phyloP scores from a whole-genome alignment of 2,329 filamentous ascomycete genomes.

The Penicillium glabrum region DNA sequence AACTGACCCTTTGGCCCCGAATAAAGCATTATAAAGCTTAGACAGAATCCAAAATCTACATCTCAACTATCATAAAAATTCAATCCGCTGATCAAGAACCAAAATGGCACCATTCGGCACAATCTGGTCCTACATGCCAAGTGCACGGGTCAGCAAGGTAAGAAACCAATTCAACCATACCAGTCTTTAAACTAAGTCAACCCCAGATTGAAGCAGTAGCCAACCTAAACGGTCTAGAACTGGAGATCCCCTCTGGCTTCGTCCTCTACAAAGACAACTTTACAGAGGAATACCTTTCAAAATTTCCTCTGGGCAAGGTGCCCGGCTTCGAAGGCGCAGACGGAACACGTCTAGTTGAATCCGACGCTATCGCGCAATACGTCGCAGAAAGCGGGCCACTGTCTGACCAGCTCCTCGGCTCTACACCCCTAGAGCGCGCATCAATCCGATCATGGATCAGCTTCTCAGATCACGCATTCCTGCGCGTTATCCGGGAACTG shows the following conservation, averaged over 20 bases:
- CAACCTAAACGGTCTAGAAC: conserved; percentile 38
- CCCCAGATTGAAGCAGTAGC: conserved; percentile 28
- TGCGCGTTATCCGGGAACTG: conserved; percentile 16
- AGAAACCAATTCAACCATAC: too few relatives aligned
- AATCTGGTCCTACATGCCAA: conserved; percentile 22
- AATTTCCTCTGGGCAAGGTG: conserved; percentile 55
- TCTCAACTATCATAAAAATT: too few relatives aligned
- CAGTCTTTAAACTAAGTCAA: not conserved
- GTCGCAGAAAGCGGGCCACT: conserved; percentile 48
- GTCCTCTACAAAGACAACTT: conserved; percentile 44
- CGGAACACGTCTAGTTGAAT: conserved; percentile 49
- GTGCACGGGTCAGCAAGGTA: conserved; percentile 25
- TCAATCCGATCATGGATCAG: conserved; percentile 49
- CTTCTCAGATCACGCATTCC: conserved; percentile 38
- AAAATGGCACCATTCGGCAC: conserved; percentile 27
- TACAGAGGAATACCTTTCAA: conserved; percentile 48
- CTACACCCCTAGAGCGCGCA: conserved; percentile 42
- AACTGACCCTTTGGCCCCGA: not conserved
- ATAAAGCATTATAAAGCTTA: not conserved
- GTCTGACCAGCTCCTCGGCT: conserved; percentile 47
- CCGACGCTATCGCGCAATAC: conserved; percentile 50
- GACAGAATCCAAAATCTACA: not conserved
- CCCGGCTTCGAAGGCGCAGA: conserved; percentile 51
- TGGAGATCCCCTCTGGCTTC: conserved; percentile 37
- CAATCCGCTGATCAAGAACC: not conserved